Evolutionary conservation across 2,329 filamentous ascomycete genomes (phyloP).

Genomic region (Rhexocercosporidium sp.): DNA sequence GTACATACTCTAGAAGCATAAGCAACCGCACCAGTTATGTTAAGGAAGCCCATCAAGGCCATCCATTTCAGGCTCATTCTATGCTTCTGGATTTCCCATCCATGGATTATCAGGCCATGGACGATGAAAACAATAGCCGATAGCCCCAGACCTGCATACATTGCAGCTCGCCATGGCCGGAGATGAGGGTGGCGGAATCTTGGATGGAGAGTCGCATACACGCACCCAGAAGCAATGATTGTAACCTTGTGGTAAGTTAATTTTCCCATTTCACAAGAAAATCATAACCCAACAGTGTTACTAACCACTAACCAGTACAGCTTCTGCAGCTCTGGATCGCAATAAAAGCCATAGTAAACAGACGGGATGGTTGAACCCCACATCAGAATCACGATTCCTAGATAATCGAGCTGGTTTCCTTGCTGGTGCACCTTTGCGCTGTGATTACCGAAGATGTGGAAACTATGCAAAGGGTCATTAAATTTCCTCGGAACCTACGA

Average conservation of each 20-base stretch:
- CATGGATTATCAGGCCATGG: constrained; percentile 33
- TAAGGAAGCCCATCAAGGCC: constrained; percentile 19
- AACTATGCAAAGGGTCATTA: too few relatives aligned
- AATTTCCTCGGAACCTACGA: too few relatives aligned
- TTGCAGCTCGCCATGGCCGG: constrained; percentile 31
- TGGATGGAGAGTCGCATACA: constrained; percentile 39
- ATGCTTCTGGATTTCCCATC: constrained; percentile 27
- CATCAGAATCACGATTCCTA: constrained; percentile 48
- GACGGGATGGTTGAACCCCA: constrained; percentile 47
- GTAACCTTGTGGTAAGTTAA: too few relatives aligned
- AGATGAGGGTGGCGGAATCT: constrained; percentile 28
- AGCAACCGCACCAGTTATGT: constrained; percentile 26
- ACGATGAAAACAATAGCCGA: constrained; percentile 37
- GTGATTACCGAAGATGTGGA: constrained; percentile 48
- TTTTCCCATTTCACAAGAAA: too few relatives aligned
- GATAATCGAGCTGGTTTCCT: constrained; percentile 47
- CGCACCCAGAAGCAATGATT: constrained; percentile 43
- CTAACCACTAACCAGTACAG: constrained; percentile 46
- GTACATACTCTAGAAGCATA: constrained; percentile 22
- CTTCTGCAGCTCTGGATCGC: constrained; percentile 42
- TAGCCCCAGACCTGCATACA: constrained; percentile 36
- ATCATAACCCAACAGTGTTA: too few relatives aligned
- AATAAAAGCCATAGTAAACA: constrained; percentile 50
- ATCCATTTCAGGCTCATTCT: constrained; percentile 30
- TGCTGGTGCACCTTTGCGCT: too few relatives aligned